Conservation (phyloP, 2,329 filamentous ascomycete genomes). For the Claviceps pazoutovae region DNA sequence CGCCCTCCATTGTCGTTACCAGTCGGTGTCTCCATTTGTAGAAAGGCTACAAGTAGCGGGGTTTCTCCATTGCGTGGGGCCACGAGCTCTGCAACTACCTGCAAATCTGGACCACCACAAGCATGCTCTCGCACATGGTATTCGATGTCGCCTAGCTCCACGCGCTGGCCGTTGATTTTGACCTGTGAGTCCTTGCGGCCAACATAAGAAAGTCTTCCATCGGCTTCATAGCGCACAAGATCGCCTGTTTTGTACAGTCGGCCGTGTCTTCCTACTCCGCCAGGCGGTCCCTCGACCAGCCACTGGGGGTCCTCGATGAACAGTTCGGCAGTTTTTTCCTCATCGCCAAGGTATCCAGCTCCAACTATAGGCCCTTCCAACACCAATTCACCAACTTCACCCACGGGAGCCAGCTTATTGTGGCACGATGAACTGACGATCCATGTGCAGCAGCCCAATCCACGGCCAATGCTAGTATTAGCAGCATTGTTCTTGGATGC, state of each 20-base stretch:
- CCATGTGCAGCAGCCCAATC: slow-evolving; percentile 9
- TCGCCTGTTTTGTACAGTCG: slow-evolving; percentile 11
- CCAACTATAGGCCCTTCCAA: slow-evolving; percentile 33
- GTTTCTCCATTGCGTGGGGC: not conserved
- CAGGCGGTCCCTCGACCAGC: slow-evolving; percentile 4
- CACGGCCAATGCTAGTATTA: not conserved
- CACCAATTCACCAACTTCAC: slow-evolving; percentile 20
- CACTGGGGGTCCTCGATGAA: slow-evolving; percentile 14
- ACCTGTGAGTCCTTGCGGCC: slow-evolving; percentile 45
- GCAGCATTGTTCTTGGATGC: not conserved
- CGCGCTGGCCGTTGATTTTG: slow-evolving; percentile 43
- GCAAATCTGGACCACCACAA: not conserved
- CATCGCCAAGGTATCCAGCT: slow-evolving; percentile 32
- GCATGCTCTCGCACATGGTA: slow-evolving; percentile 4
- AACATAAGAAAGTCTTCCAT: slow-evolving; percentile 11
- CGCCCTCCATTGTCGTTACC: not conserved
- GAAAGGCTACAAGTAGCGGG: slow-evolving; percentile 1
- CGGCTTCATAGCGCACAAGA: slow-evolving; percentile 9
- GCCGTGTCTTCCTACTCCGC: slow-evolving; percentile 5
- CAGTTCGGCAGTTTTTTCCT: slow-evolving; percentile 15
- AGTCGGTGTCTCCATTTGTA: not conserved
- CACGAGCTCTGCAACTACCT: slow-evolving; percentile 1
- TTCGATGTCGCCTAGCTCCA: slow-evolving; percentile 30
- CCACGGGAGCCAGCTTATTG: slow-evolving; percentile 8
- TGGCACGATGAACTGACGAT: slow-evolving; percentile 12